Evolutionary conservation across 352 stramenopile genomes (phyloP).

Genomic region (Globisporangium lucens): DNA sequence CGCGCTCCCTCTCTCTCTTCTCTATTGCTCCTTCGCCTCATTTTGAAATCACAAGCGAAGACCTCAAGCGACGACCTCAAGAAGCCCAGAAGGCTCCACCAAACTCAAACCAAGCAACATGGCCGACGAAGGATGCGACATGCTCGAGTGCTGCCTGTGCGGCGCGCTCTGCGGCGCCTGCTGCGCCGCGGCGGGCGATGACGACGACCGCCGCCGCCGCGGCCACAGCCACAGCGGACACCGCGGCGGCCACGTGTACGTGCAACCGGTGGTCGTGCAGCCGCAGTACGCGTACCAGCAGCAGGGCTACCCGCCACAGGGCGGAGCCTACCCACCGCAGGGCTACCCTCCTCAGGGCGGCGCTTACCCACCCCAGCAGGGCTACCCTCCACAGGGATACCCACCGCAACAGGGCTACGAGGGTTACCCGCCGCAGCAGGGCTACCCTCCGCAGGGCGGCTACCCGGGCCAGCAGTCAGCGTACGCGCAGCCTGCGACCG

Average conservation of each 20-base stretch:
- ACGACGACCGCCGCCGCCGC: slow-evolving; percentile 34
- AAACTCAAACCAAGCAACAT: slow-evolving; percentile 3
- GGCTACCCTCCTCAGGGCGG: slow-evolving; percentile 34
- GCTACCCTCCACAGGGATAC: slow-evolving; percentile 30
- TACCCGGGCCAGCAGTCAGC: slow-evolving; percentile 15
- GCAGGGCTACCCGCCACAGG: slow-evolving; percentile 29
- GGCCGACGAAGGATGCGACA: slow-evolving; percentile 71
- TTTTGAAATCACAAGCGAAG: slow-evolving; percentile 16
- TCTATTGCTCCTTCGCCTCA: slow-evolving; percentile 12
- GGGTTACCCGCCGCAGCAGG: slow-evolving; percentile 24
- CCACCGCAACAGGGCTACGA: slow-evolving; percentile 22
- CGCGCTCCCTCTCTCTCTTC: not conserved
- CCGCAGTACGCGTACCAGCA: slow-evolving; percentile 34
- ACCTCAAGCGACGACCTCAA: slow-evolving; percentile 7
- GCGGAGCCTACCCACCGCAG: slow-evolving; percentile 36
- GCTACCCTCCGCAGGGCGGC: slow-evolving; percentile 27
- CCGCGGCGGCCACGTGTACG: slow-evolving; percentile 45
- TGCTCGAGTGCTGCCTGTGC: slow-evolving; percentile 77
- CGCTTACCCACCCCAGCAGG: slow-evolving; percentile 29
- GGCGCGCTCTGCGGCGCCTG: slow-evolving; percentile 71
- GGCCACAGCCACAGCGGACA: slow-evolving; percentile 31
- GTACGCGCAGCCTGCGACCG: slow-evolving; percentile 12
- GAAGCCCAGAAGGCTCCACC: not conserved
- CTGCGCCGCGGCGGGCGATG: slow-evolving; percentile 44
- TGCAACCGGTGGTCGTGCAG: slow-evolving; percentile 67